Evolutionary conservation across 2,329 filamentous ascomycete species (phyloP).

Genomic region (Arthroderma sp.): DNA sequence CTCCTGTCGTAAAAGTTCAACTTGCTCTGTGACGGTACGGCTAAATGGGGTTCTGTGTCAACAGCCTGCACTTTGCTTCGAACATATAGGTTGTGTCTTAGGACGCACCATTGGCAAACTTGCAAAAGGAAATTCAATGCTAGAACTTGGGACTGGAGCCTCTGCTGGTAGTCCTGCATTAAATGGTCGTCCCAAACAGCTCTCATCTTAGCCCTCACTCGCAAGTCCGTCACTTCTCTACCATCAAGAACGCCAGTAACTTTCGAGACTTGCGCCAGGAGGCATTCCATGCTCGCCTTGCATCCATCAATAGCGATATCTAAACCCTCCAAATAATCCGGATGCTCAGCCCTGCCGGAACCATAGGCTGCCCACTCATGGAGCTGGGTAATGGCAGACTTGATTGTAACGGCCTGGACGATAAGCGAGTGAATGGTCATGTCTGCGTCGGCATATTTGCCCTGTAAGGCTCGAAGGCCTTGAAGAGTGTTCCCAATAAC

Average conservation of each 20-base stretch:
- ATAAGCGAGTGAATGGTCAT: conserved; percentile 29
- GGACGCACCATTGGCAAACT: conserved; percentile 28
- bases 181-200: conserved; percentile 29
- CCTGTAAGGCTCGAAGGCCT: conserved; percentile 24
- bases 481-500: conserved; percentile 25
- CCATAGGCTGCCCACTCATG: conserved; percentile 25
- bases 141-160: conserved; percentile 27
- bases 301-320: conserved; percentile 28
- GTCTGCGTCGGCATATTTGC: conserved; percentile 28
- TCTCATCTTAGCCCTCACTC: conserved; percentile 21
- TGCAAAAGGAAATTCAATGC: conserved; percentile 30
- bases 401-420: conserved; percentile 26
- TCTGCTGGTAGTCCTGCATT: conserved; percentile 27
- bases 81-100: background rate
- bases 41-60: conserved; percentile 13
- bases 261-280: conserved; percentile 25
- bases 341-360: conserved; percentile 18
- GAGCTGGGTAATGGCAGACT: conserved; percentile 27
- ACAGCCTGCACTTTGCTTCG: background rate
- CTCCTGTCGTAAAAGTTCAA: conserved; percentile 23
- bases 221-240: conserved; percentile 14
- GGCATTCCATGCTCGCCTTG: conserved; percentile 25
- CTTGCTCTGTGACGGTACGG: conserved; percentile 26
- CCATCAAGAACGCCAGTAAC: conserved; percentile 17
- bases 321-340: conserved; percentile 22